Conservation (phyloP, 2,329 filamentous ascomycete genomes). For the Nemania sp. region DNA sequence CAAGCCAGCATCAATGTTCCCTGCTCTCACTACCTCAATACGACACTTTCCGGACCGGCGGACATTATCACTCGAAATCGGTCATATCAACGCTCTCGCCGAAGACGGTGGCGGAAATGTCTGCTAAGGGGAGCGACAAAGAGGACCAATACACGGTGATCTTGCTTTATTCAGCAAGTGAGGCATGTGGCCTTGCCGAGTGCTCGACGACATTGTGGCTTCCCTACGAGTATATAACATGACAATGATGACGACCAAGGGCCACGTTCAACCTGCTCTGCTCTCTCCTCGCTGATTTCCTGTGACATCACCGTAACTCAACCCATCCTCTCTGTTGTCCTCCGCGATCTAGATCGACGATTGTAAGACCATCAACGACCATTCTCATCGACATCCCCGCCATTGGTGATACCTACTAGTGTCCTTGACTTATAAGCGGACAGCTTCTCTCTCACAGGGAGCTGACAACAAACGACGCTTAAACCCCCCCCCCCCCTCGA, state of each 20-base stretch:
- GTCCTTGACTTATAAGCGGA: slow-evolving; percentile 11
- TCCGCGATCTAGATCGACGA: neutral
- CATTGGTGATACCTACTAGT: slow-evolving; percentile 10
- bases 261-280: neutral
- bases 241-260: neutral
- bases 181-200: neutral
- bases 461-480: slow-evolving; percentile 3
- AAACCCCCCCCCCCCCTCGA: neutral
- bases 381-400: slow-evolving; percentile 4
- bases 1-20: neutral
- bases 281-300: neutral
- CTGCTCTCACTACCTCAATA: slow-evolving; percentile 4
- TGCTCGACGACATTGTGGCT: neutral
- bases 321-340: neutral
- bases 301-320: slow-evolving; percentile 10
- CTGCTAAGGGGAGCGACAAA: neutral
- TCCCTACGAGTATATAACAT: slow-evolving; percentile 15
- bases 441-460: neutral
- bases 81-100: slow-evolving; percentile 26
- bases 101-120: slow-evolving; percentile 17
- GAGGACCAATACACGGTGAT: neutral
- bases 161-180: slow-evolving; percentile 1
- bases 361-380: neutral
- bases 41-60: slow-evolving; percentile 1
- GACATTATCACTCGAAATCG: slow-evolving; percentile 24